Base-by-base conservation (phyloP, 2,329 filamentous ascomycete species). In the Claviceps lovelessii region DNA sequence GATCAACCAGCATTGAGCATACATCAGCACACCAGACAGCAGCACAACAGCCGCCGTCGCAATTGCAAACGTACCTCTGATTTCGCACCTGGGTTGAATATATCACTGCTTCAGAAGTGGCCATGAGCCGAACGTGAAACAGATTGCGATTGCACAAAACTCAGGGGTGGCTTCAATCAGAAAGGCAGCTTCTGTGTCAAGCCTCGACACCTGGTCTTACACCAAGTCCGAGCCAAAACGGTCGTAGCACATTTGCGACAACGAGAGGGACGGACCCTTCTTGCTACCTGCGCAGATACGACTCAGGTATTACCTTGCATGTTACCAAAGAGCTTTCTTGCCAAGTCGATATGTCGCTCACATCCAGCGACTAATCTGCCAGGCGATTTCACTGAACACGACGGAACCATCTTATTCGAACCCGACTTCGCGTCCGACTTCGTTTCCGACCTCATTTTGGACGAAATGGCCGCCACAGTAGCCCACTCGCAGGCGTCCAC, bases 381-480 rank as follows among this genome's bases (percentile, higher is more conserved):
- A 39, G 49, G 35, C 10, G 10, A 41, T n/a, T 8, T n/a, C 48
- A 31, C n/a, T 3, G 15, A 39, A n/a, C 49, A 13, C 19, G 23
- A 41, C 49, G 49, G 29, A 13, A 13, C 13, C 19, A 39, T 17
- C 5, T 11, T 28, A 41, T 39, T 29, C 19, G 46, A 37, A 37
- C 29, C 33, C 37, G 37, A 39, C 37, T 39, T 15, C 13, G 15
- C 15, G 6, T n/a, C 15, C 42, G 9, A n/a, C 39, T 39, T 15
- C 13, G 15, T 39, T 7, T n/a, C 15, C 42, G 9, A 48, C n/a
- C 31, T 31, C 6, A 13, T 33, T 35, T 31, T n/a, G 17, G 29
- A n/a, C 39, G 15, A 52, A 33, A 67, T 67, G 64, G 64, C 65
- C 39, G 65, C 64, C 54, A 67, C 64, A 19, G 65, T 67, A 56